These are phyloP conservation scores for Phytophthora brassicae DNA, from an alignment of 352 stramenopile species.

Conservation along the genomic window DNA sequence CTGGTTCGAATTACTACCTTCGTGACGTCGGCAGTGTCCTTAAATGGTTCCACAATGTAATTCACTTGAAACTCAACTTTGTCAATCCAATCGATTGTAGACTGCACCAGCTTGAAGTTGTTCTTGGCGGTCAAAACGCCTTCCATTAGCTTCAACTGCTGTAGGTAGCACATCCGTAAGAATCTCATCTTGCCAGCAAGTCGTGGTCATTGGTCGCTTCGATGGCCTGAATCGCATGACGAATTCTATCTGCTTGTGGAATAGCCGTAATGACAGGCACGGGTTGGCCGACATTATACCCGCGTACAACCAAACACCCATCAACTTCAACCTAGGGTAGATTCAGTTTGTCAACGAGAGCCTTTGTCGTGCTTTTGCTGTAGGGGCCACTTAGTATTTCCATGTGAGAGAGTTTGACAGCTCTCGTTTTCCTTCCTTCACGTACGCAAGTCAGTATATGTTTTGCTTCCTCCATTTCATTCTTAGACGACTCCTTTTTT, in stretches of 20 bases:
- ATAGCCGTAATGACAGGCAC: neutral
- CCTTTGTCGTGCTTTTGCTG: neutral
- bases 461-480: slow-evolving; percentile 5
- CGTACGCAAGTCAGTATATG: neutral
- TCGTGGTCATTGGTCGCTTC: neutral
- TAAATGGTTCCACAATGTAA: slow-evolving; percentile 2
- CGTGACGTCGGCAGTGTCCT: neutral
- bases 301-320: neutral
- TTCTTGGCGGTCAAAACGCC: neutral
- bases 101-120: slow-evolving; percentile 11
- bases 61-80: slow-evolving; percentile 6
- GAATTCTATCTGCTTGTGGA: neutral
- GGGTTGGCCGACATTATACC: neutral
- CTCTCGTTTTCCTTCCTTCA: neutral
- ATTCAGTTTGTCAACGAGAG: neutral
- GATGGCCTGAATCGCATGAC: neutral
- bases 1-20: slow-evolving; percentile 3
- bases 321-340: neutral
- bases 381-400: neutral
- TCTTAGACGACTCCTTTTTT: slow-evolving; percentile 1
- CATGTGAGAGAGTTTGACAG: slow-evolving; percentile 5
- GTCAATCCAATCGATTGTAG: slow-evolving; percentile 10
- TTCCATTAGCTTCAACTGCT: slow-evolving; percentile 10
- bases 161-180: slow-evolving; percentile 8
- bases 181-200: slow-evolving; percentile 2